phyloP scores from a whole-genome alignment of 1,284 basidiomycete species.

The Cryptococcus sp. region DNA sequence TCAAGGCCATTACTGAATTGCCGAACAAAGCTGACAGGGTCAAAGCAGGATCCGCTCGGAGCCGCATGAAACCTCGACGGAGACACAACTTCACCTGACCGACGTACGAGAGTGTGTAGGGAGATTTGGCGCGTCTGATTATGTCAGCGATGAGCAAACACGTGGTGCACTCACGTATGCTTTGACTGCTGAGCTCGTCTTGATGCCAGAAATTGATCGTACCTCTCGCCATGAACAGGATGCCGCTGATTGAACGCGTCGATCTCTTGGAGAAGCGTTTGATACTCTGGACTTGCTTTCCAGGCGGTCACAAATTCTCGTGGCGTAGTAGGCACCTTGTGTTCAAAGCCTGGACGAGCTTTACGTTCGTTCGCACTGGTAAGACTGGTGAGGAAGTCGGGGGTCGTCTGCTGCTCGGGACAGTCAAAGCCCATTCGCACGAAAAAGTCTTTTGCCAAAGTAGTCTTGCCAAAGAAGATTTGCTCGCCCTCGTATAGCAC shows the following conservation, averaged over 20 bases:
- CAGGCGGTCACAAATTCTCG: slow-evolving; percentile 59
- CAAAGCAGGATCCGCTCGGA: slow-evolving; percentile 52
- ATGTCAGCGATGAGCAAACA: background rate
- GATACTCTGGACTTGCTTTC: slow-evolving; percentile 48
- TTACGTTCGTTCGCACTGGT: slow-evolving; percentile 65
- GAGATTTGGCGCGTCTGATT: slow-evolving; percentile 42
- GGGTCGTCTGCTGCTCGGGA: slow-evolving; percentile 52
- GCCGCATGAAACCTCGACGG: slow-evolving; percentile 51
- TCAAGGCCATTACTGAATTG: slow-evolving; percentile 53
- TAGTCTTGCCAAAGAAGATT: slow-evolving; percentile 75
- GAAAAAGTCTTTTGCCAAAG: slow-evolving; percentile 75
- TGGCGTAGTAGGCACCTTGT: slow-evolving; percentile 62
- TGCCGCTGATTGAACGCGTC: slow-evolving; percentile 47
- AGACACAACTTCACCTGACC: slow-evolving; percentile 54
- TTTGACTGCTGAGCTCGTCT: slow-evolving; percentile 55
- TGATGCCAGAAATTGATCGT: slow-evolving; percentile 52
- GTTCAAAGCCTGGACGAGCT: slow-evolving; percentile 57
- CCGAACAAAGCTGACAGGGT: slow-evolving; percentile 52
- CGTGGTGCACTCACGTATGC: slow-evolving; percentile 35
- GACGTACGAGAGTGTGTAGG: slow-evolving; percentile 53
- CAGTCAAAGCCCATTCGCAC: slow-evolving; percentile 71
- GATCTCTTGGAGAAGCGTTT: slow-evolving; percentile 49
- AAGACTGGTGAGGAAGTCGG: slow-evolving; percentile 64
- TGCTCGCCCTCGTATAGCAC: slow-evolving; percentile 79
- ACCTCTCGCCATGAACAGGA: slow-evolving; percentile 49